These are phyloP conservation scores for Pythium utonaiense DNA, from an alignment of 352 stramenopile species.

Conservation along the genomic window DNA sequence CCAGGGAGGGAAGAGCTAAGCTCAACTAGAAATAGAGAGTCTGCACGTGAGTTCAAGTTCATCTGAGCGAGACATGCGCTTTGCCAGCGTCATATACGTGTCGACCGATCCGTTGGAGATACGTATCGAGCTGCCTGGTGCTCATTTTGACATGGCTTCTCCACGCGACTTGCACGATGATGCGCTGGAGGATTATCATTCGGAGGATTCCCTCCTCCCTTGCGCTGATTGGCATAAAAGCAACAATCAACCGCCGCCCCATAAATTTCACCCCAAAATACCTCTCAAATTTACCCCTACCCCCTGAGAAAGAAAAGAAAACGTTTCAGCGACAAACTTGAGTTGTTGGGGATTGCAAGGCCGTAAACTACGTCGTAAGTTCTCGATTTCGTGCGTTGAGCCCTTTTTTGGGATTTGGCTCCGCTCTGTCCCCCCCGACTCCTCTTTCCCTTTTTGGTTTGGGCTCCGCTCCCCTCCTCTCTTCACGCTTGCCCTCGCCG, in stretches of 20 bases:
- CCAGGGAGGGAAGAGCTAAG: background rate
- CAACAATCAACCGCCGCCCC: background rate
- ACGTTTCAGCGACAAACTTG: constrained; percentile 2
- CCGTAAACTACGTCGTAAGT: constrained; percentile 4
- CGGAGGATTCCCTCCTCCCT: constrained; percentile 1
- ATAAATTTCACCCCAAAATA: constrained; percentile 15
- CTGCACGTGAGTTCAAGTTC: no score
- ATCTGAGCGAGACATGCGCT: no score
- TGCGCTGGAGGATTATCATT: constrained; percentile 6
- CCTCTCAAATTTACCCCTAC: constrained; percentile 16
- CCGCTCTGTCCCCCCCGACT: constrained; percentile 7
- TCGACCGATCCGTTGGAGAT: background rate
- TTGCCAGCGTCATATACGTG: no score
- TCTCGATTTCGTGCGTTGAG: constrained; percentile 14
- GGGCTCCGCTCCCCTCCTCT: constrained; percentile 3
- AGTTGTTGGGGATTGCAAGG: background rate
- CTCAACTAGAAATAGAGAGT: background rate
- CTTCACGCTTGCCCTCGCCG: constrained; percentile 13
- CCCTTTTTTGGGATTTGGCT: constrained; percentile 27
- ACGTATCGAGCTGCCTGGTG: no score
- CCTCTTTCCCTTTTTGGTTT: constrained; percentile 19
- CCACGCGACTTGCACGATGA: background rate
- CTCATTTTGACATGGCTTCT: background rate
- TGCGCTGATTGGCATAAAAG: constrained; percentile 13
- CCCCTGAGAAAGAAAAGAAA: constrained; percentile 27